These are phyloP conservation scores for Penicillium malachiteum DNA, from an alignment of 495 filamentous ascomycete genomes.

Conservation along the genomic window DNA sequence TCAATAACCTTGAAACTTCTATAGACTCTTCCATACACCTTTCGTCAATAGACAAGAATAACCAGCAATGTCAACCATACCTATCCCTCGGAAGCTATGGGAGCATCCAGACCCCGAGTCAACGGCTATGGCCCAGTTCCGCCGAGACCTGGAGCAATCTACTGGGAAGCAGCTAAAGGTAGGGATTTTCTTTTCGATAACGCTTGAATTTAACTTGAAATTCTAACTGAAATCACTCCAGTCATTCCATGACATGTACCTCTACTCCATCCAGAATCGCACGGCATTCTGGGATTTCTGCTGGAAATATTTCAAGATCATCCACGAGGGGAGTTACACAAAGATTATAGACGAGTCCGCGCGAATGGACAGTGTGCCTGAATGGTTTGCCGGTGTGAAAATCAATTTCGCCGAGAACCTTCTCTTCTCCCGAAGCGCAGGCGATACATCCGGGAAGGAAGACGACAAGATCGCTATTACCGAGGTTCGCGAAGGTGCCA, in stretches of 20 bases:
- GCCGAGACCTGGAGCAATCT: slow-evolving; percentile 21
- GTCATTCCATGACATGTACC: slow-evolving; percentile 8
- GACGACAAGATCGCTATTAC: slow-evolving; percentile 65
- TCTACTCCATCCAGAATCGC: slow-evolving; percentile 10
- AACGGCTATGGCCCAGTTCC: slow-evolving; percentile 64
- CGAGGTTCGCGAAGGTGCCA: slow-evolving; percentile 67
- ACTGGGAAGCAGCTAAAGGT: slow-evolving; percentile 20
- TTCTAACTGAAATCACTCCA: neutral
- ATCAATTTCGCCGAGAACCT: slow-evolving; percentile 83
- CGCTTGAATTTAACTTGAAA: slow-evolving; percentile 4
- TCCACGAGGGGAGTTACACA: slow-evolving; percentile 13
- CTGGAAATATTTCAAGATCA: slow-evolving; percentile 18
- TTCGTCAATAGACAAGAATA: neutral
- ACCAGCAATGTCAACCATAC: slow-evolving; percentile 12
- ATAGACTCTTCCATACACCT: neutral
- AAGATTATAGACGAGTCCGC: slow-evolving; percentile 11
- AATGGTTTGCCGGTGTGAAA: slow-evolving; percentile 52
- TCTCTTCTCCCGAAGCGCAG: slow-evolving; percentile 37
- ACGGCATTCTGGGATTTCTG: slow-evolving; percentile 16
- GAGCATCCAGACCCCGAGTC: slow-evolving; percentile 58
- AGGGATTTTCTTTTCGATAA: neutral
- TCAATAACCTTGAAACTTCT: neutral
- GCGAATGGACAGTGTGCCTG: slow-evolving; percentile 17
- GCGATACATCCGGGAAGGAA: slow-evolving; percentile 53
- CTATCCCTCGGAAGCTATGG: slow-evolving; percentile 53